Evolutionary conservation across 1,284 basidiomycete genomes (phyloP).

Genomic region (Ceratobasidium sp.): DNA sequence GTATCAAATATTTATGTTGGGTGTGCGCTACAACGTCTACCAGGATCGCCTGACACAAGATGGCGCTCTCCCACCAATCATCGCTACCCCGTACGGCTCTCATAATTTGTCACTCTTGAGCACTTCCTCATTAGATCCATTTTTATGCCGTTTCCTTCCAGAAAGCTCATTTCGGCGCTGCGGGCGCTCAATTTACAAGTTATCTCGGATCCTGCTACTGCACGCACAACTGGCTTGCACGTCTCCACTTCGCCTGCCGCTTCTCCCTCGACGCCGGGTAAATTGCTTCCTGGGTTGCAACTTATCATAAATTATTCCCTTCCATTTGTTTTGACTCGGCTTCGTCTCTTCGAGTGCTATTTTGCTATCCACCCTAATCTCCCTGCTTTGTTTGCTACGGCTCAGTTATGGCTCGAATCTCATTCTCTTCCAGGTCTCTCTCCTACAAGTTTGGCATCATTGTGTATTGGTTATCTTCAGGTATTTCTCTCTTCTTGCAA

Average conservation of each 20-base stretch:
- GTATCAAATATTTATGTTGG: background rate
- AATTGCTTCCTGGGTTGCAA: slow-evolving; percentile 30
- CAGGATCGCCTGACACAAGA: slow-evolving; percentile 33
- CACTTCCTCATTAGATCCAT: background rate
- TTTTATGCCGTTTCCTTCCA: background rate
- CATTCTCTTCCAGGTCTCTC: slow-evolving; percentile 20
- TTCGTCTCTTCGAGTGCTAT: slow-evolving; percentile 42
- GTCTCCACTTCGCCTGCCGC: slow-evolving; percentile 32
- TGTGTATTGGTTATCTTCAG: slow-evolving; percentile 43
- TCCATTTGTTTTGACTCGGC: slow-evolving; percentile 37
- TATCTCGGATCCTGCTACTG: slow-evolving; percentile 32
- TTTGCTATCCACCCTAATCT: slow-evolving; percentile 41
- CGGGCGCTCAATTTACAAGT: slow-evolving; percentile 21
- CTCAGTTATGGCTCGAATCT: slow-evolving; percentile 39
- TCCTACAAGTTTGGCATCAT: slow-evolving; percentile 28
- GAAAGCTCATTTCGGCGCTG: slow-evolving; percentile 31
- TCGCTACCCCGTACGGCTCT: slow-evolving; percentile 30
- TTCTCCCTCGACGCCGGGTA: slow-evolving; percentile 38
- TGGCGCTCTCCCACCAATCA: slow-evolving; percentile 40
- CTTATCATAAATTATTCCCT: slow-evolving; percentile 41
- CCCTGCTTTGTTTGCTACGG: slow-evolving; percentile 15
- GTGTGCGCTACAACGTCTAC: background rate
- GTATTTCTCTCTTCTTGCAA: slow-evolving; percentile 3
- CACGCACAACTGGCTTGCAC: slow-evolving; percentile 33
- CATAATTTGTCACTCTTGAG: background rate